Evolutionary conservation across 495 filamentous ascomycete genomes (phyloP).

Genomic region (Daldinia bambusicola): DNA sequence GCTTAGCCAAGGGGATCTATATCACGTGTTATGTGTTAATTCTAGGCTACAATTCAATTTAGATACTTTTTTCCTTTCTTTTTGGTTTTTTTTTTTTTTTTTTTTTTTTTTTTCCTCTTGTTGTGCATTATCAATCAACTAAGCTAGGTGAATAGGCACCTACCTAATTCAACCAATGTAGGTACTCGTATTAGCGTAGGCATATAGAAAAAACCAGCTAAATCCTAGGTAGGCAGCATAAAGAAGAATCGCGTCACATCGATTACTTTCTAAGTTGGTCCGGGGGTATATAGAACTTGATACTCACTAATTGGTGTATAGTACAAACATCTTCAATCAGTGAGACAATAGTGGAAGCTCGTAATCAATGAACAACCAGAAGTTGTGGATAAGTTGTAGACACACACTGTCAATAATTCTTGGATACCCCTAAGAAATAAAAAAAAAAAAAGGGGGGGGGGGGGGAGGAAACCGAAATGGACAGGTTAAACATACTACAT

Average conservation of each 20-base stretch:
- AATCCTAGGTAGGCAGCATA: neutral
- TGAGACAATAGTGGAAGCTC: neutral
- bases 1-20: conserved; percentile 10
- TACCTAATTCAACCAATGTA: conserved; percentile 1
- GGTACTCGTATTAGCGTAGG: neutral
- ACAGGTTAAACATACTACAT: conserved; percentile 47
- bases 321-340: neutral
- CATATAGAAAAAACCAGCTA: conserved; percentile 6
- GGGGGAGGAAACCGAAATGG: neutral
- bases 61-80: neutral
- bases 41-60: conserved; percentile 13
- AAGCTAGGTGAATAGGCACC: too few relatives aligned
- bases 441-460: too few relatives aligned
- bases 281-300: neutral
- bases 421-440: neutral
- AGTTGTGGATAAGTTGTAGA: neutral
- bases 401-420: neutral
- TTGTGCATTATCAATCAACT: neutral
- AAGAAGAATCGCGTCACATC: neutral
- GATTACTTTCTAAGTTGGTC: too few relatives aligned
- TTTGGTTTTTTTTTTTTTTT: too few relatives aligned
- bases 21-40: conserved; percentile 24
- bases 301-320: neutral
- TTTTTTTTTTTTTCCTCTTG: neutral
- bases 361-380: neutral